A percentile compares a stretch with the other conserved stretches of the same genome.
phyloP scores from a whole-genome alignment of 75 land plant species.

The Cunninghamia lanceolata region DNA sequence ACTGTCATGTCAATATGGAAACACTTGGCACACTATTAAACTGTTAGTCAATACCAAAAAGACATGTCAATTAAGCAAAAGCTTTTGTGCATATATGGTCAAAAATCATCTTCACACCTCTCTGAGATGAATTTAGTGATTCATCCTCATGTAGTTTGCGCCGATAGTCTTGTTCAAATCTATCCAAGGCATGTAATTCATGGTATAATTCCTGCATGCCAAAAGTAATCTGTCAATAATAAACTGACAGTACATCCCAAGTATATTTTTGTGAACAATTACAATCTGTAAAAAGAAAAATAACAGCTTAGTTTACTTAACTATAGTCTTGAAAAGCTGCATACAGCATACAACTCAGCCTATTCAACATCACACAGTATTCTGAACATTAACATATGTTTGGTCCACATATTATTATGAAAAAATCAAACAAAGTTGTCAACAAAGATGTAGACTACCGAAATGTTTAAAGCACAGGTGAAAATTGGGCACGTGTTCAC shows the following conservation, averaged over 20 bases:
- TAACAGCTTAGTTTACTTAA: background rate
- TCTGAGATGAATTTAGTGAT: conserved; percentile 43
- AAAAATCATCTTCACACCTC: conserved; percentile 43
- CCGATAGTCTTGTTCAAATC: conserved; percentile 80
- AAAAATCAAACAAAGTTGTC: background rate
- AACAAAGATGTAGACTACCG: background rate
- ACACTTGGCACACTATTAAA: background rate
- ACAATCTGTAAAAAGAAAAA: background rate
- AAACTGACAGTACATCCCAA: background rate
- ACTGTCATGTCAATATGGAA: background rate
- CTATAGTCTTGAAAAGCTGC: background rate
- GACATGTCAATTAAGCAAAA: background rate
- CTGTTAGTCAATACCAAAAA: background rate
- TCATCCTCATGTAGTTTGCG: conserved; percentile 85
- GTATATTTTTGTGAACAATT: background rate
- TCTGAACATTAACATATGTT: background rate
- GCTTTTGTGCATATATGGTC: background rate
- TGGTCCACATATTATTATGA: background rate
- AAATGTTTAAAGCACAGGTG: background rate
- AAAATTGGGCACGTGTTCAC: background rate
- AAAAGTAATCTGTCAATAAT: background rate
- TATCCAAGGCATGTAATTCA: conserved; percentile 86
- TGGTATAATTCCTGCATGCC: conserved; percentile 86
- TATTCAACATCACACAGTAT: background rate
- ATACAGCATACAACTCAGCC: background rate